phyloP scores from a whole-genome alignment of 371 early-diverging fungal genomes.

The Dichotomocladium elegans region DNA sequence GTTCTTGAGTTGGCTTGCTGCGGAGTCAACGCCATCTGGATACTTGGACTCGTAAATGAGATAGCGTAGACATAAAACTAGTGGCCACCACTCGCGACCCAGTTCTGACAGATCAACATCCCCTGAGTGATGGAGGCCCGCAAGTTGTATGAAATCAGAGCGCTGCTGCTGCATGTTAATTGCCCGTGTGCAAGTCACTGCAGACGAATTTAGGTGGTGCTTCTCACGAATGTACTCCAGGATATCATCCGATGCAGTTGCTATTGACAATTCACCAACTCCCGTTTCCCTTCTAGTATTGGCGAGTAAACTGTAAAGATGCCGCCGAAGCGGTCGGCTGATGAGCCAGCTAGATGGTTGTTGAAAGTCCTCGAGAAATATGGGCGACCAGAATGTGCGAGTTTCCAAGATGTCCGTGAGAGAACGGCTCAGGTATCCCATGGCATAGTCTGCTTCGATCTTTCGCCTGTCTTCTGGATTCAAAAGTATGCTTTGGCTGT shows the following conservation, averaged over 20 bases:
- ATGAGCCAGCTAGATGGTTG: constrained; percentile 44
- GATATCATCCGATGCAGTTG: not conserved
- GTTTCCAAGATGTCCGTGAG: constrained; percentile 41
- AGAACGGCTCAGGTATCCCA: constrained; percentile 26
- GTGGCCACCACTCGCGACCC: not conserved
- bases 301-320: constrained; percentile 33
- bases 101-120: not conserved
- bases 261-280: no score
- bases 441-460: constrained; percentile 7
- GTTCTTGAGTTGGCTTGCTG: constrained; percentile 15
- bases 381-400: constrained; percentile 48
- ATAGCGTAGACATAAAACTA: constrained; percentile 34
- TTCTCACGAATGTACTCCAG: constrained; percentile 35
- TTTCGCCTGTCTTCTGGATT: not conserved
- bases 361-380: constrained; percentile 53
- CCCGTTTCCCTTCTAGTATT: no score
- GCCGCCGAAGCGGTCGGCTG: constrained; percentile 42
- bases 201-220: constrained; percentile 19
- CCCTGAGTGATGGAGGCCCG: not conserved
- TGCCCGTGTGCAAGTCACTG: constrained; percentile 3
- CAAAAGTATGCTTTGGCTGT: constrained; percentile 12
- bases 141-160: not conserved
- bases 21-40: not conserved
- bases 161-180: no score
- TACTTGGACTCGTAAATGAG: constrained; percentile 15